Evolutionary conservation across 352 stramenopile genomes (phyloP), one percentile per base, ranked within the genome.

Genomic region (Paralagenidium karlingii): DNA sequence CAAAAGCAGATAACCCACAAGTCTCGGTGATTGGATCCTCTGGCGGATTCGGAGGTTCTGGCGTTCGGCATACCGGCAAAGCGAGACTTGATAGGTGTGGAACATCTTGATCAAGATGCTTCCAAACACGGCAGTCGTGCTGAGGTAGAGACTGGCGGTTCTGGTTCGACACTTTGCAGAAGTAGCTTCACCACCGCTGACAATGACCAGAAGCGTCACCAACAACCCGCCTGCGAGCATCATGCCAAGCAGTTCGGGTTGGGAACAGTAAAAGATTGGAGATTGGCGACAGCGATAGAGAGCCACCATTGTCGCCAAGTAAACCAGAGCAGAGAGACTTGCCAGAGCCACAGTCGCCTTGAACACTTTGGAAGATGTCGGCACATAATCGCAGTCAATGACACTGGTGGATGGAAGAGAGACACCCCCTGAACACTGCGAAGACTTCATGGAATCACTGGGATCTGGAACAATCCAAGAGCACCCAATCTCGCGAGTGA

Each of bases 211-310:
- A n/a, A n/a, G n/a, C n/a, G n/a, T n/a, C n/a, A 82, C 62, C 19
- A 74, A 38, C 12, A 81, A 44, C 5, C 59, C 65, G 1, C 69
- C 73, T 5, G 62, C 44, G 3, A 86, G 29, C 49, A 83, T 63
- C 8, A 64, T 45, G 11, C 67, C 34, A 0, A 86, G 42, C 21
- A 86, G 64, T 38, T 82, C 60, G 39, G 57, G 79, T 45, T 86
- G 73, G 0, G 68, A 82, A 13, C 73, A 62, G 40, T 82, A 82
- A 42, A 83, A 55, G 21, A 79, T 59, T 1, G 68, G 61, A 12
- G 38, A 53, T 19, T 64, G 28, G 2, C 68, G 64, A 4, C 58
- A 51, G 3, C 43, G 40, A 34, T 43, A 52, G 2, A 80, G 57
- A n/a, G 73, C 61, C 3, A 40, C 44, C 0, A 64, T 52, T 2